Evolutionary conservation across 2,329 filamentous ascomycete genomes (phyloP).

Genomic region (Rutstroemia sp.): DNA sequence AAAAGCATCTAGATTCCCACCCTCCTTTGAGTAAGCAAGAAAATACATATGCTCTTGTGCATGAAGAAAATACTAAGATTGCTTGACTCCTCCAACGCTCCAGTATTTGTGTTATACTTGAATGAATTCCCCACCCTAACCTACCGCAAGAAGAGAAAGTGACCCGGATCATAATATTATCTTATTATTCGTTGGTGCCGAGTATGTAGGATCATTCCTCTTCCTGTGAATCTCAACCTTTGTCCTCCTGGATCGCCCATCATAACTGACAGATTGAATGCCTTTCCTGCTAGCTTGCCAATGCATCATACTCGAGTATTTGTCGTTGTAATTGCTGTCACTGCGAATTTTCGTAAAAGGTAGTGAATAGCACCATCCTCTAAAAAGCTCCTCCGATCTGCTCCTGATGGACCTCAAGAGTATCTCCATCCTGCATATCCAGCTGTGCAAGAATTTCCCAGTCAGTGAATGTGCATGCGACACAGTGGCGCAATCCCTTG

Average conservation of each 20-base stretch:
- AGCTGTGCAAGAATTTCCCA: slow-evolving; percentile 50
- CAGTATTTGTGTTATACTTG: slow-evolving; percentile 9
- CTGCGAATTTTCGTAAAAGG: not conserved
- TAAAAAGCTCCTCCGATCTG: slow-evolving; percentile 70
- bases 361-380: not conserved
- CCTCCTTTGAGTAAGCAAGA: not conserved
- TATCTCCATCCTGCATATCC: slow-evolving; percentile 94
- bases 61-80: slow-evolving; percentile 12
- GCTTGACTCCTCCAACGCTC: slow-evolving; percentile 24
- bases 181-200: slow-evolving; percentile 9
- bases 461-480: not conserved
- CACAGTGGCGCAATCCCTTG: not conserved
- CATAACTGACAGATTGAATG: no score
- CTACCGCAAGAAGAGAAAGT: slow-evolving; percentile 7
- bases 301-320: no score
- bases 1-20: slow-evolving; percentile 13
- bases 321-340: no score
- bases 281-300: no score
- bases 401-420: slow-evolving; percentile 94
- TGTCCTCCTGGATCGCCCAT: not conserved
- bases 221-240: not conserved
- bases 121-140: slow-evolving; percentile 11
- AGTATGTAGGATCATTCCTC: not conserved
- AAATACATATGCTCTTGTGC: slow-evolving; percentile 10
- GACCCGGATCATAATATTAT: slow-evolving; percentile 8